Conservation (phyloP, 495 filamentous ascomycete genomes). For the Venustampulla echinocandica region DNA sequence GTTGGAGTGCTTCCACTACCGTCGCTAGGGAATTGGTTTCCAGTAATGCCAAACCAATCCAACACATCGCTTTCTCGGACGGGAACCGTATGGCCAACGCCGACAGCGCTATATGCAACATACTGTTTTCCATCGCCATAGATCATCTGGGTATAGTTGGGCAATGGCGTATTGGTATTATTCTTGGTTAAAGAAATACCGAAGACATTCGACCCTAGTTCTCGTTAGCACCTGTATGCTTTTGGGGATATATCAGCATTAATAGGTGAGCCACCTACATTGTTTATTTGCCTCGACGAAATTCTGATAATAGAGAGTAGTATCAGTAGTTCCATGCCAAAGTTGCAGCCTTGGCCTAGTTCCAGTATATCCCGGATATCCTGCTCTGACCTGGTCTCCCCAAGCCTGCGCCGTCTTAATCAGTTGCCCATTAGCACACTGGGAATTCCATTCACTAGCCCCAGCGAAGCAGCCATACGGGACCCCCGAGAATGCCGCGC, state of each 20-base stretch:
- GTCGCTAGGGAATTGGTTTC: neutral
- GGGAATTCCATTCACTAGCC: slow-evolving; percentile 36
- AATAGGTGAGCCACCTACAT: neutral
- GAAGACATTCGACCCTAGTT: slow-evolving; percentile 32
- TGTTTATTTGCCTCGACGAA: slow-evolving; percentile 6
- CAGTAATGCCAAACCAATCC: slow-evolving; percentile 21
- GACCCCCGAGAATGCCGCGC: slow-evolving; percentile 40
- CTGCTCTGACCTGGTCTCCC: slow-evolving; percentile 37
- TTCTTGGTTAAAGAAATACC: slow-evolving; percentile 19
- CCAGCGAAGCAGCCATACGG: slow-evolving; percentile 41
- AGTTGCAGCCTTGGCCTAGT: neutral
- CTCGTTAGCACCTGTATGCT: slow-evolving; percentile 24
- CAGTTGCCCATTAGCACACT: slow-evolving; percentile 37
- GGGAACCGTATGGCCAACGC: slow-evolving; percentile 39
- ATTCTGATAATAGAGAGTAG: slow-evolving; percentile 33
- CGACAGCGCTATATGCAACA: slow-evolving; percentile 35
- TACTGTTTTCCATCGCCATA: slow-evolving; percentile 41
- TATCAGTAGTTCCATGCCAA: slow-evolving; percentile 35
- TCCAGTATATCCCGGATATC: slow-evolving; percentile 38
- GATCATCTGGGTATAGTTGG: slow-evolving; percentile 41
- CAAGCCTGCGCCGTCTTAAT: slow-evolving; percentile 37
- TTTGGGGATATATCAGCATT: neutral
- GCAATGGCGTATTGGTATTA: slow-evolving; percentile 32
- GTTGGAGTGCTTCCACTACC: neutral
- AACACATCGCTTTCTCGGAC: slow-evolving; percentile 36